These are phyloP conservation scores for Neofusicoccum kwambonambiense DNA, from an alignment of 2,329 filamentous ascomycete species.

Conservation along the genomic window DNA sequence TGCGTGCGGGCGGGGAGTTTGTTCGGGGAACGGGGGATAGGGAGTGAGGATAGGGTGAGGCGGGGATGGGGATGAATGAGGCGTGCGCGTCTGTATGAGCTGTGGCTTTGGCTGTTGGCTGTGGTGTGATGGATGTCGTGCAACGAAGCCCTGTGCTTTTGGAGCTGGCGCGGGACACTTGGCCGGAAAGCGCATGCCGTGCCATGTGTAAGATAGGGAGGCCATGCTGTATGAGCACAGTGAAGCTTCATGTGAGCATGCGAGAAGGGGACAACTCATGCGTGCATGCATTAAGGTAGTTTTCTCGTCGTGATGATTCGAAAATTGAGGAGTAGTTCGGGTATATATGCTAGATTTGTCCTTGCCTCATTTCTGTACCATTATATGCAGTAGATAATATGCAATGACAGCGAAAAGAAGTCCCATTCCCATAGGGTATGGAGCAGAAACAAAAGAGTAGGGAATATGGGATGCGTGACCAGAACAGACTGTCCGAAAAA, in stretches of 20 bases:
- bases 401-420: background rate
- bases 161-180: too few species aligned
- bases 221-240: background rate
- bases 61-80: background rate
- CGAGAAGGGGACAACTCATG: background rate
- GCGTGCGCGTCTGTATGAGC: background rate
- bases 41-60: background rate
- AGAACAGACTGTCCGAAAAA: background rate
- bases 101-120: background rate
- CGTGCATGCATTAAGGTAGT: background rate
- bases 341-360: background rate
- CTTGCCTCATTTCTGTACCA: background rate
- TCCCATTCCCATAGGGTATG: slow-evolving; percentile 6
- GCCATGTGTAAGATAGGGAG: background rate
- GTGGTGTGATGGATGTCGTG: background rate
- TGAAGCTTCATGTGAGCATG: background rate
- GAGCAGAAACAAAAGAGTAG: background rate
- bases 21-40: background rate
- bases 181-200: background rate
- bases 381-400: slow-evolving; percentile 7
- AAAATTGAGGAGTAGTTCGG: too few species aligned
- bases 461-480: background rate
- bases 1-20: background rate
- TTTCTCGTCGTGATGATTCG: too few species aligned
- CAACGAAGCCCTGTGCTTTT: background rate